Evolutionary conservation across 139 green algal species (phyloP), one percentile per base, ranked within the genome.

Genomic region (Volvox africanus): DNA sequence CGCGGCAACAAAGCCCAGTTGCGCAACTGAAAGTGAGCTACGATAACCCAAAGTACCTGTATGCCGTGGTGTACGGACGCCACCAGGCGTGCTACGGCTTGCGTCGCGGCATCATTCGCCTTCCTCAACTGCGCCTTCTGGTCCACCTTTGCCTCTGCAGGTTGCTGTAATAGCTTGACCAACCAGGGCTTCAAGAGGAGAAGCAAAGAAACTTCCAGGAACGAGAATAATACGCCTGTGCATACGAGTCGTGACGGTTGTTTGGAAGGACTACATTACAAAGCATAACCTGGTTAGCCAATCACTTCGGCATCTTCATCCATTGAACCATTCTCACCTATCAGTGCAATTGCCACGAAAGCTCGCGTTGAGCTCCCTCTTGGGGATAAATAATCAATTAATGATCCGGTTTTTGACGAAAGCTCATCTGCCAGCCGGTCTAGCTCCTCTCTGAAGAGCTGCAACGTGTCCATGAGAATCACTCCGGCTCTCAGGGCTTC

Each of bases 41-140:
- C 44, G 9, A 55, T 55, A 55, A 5, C 44, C 44, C 44, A 35
- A 35, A 26, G 19, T 35, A 86, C 87, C 87, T 91, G 87, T 2
- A 91, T 68, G 11, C 1, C 69, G 61, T 91, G 86, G 35, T 91
- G 87, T 28, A 91, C n/a, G 9, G 61, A 30, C 33, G 75, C 87
- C 1, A 91, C 61, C 0, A 91, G 24, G 13, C 87, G 87, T 11
- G 87, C 76, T 62, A 91, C 61, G 0, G 76, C 33, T 36, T 86
- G 87, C 2, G 61, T 80, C 11, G 87, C 87, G 11, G 61, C 21
- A 26, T 75, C 87, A 18, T 26, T 50, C 0, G 76, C 87, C 61
- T 79, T 79, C 75, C 22, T 21, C n/a, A 61, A 37, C 85, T 89
- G 84, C 82, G 22, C 36, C 65, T 88, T 88, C 1, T 35, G 62